Evolutionary conservation across 2,329 filamentous ascomycete species (phyloP), one percentile per base, ranked within the genome.

Genomic region (Paramyrothecium roridum): DNA sequence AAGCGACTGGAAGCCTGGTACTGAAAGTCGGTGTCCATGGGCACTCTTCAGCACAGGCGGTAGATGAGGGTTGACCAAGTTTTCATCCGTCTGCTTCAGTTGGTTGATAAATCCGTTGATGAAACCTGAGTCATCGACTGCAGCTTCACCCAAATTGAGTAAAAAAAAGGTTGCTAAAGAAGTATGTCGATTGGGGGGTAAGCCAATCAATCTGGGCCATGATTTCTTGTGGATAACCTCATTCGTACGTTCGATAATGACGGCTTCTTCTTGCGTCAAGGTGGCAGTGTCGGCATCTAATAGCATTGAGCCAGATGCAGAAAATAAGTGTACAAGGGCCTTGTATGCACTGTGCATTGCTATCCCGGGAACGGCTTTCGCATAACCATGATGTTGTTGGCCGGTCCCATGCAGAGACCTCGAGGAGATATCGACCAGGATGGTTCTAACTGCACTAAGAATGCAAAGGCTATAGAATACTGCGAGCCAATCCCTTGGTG

Each of bases 381-480:
- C 43, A 52, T 55, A 48, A 57, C 57, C 10, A 30, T 54, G 16
- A 56, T 54, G 19, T 45, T 55, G 26, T 33, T 52, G 33, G 54
- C 59, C 26, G 49, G 50, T 46, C 54, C 30, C 58, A 54, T 45
- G 50, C 22, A 50, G 57, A 46, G 53, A 55, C 50, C 20, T 54
- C 54, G 40, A 62, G 52, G 34, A 60, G 53, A 80, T 69, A 54
- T 83, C 79, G 17, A 78, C 70, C 6, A 84, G 67, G 2, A 85
- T 73, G 1, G 80, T 80, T 50, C 78, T 76, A 20, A 80, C 74
- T 26, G 81, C 72, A 63, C 81, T 84, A 61, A 85, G 83, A n/a
- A 85, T 78, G 64, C 82, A 84, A 19, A 85, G 66, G 13, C 82
- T 78, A 51, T 81, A 70, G 56, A 84, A 82, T 3, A 77, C 65